phyloP scores from a whole-genome alignment of 2,329 filamentous ascomycete species.

The Colletotrichum sp. region DNA sequence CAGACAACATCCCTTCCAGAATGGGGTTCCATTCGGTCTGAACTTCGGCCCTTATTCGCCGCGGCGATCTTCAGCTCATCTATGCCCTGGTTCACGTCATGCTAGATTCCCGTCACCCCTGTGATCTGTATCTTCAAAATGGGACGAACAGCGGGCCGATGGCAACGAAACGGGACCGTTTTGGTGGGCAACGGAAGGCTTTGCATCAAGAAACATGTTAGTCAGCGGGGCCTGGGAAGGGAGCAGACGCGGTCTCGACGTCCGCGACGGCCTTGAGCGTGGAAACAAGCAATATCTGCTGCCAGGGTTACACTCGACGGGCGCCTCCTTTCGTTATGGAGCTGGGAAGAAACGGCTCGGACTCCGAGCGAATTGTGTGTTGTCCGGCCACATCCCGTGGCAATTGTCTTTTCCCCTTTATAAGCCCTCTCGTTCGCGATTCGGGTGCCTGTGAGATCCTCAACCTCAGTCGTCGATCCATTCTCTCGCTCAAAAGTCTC shows the following conservation, averaged over 20 bases:
- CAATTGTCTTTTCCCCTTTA: neutral
- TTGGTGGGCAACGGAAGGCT: neutral
- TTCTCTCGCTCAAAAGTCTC: neutral
- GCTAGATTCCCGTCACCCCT: constrained; percentile 5
- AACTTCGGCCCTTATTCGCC: neutral
- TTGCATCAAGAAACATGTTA: neutral
- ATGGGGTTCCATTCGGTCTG: neutral
- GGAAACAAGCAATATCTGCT: neutral
- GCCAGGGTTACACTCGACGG: neutral
- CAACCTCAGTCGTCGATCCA: neutral
- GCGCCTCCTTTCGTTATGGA: neutral
- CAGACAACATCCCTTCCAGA: neutral
- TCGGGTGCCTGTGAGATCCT: neutral
- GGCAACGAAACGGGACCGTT: neutral
- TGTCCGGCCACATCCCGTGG: neutral
- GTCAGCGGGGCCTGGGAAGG: neutral
- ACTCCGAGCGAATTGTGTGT: neutral
- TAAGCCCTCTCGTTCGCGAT: neutral
- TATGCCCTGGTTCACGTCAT: constrained; percentile 1
- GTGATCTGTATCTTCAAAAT: neutral
- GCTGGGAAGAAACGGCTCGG: neutral
- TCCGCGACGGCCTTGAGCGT: neutral
- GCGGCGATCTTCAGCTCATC: neutral
- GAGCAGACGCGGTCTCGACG: neutral
- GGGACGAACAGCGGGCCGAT: constrained; percentile 5